Conservation (phyloP, 352 stramenopile species). For the Phytophthora citricola region DNA sequence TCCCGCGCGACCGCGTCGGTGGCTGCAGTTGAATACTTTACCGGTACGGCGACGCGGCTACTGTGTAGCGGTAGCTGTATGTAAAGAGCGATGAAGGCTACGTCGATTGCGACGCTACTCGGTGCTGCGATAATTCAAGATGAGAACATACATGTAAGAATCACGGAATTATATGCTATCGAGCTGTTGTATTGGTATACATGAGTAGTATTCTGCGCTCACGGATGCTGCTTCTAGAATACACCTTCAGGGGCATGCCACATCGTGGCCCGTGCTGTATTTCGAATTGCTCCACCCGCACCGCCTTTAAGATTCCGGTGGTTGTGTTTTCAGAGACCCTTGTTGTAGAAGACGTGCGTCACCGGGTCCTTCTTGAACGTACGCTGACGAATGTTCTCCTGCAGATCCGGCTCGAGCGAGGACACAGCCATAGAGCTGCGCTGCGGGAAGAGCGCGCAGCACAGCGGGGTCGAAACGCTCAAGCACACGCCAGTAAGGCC, state of each 20-base stretch:
- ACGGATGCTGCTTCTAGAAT: slow-evolving; percentile 21
- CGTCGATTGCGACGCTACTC: neutral
- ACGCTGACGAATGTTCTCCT: slow-evolving; percentile 54
- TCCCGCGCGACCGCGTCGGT: slow-evolving; percentile 84
- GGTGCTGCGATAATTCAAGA: slow-evolving; percentile 2
- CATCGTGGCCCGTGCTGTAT: slow-evolving; percentile 4
- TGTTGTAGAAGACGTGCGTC: slow-evolving; percentile 82
- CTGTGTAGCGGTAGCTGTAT: slow-evolving; percentile 7
- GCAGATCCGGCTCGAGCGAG: slow-evolving; percentile 71
- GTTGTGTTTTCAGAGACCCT: slow-evolving; percentile 54
- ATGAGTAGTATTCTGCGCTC: slow-evolving; percentile 26
- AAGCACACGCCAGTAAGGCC: slow-evolving; percentile 75
- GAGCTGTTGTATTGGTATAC: slow-evolving; percentile 37
- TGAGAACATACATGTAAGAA: neutral
- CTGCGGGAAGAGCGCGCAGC: slow-evolving; percentile 87
- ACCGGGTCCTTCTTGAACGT: slow-evolving; percentile 52
- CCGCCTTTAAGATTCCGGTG: slow-evolving; percentile 20
- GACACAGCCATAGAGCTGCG: slow-evolving; percentile 66
- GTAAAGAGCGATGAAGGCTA: neutral
- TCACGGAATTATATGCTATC: slow-evolving; percentile 20
- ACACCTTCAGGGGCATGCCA: slow-evolving; percentile 16
- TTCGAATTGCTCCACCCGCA: neutral
- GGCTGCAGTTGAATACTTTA: slow-evolving; percentile 29
- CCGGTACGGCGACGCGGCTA: neutral
- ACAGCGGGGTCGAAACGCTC: slow-evolving; percentile 79